Evolutionary conservation across 441 rosid species (phyloP).

Genomic region (Omphalea diandra): DNA sequence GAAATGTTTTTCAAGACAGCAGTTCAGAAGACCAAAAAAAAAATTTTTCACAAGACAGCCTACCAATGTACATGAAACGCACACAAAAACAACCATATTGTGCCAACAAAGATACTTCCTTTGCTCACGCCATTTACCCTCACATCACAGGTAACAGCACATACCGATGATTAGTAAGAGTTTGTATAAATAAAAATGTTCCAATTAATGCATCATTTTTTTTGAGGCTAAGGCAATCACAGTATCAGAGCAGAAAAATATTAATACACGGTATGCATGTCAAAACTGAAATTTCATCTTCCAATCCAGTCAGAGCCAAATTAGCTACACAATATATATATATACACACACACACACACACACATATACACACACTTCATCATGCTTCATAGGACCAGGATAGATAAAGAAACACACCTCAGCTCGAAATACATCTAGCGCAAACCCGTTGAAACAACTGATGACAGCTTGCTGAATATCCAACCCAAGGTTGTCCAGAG

Average conservation of each 20-base stretch:
- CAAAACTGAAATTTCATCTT: neutral
- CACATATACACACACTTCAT: too few species aligned
- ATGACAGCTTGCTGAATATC: conserved; percentile 71
- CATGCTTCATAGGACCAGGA: neutral
- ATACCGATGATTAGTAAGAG: neutral
- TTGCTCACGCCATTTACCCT: neutral
- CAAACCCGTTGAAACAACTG: conserved; percentile 71
- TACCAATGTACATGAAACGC: neutral
- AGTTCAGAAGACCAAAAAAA: too few species aligned
- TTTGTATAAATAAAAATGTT: neutral
- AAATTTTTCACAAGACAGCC: neutral
- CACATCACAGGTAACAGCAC: neutral
- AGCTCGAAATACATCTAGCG: conserved; percentile 62
- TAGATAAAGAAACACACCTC: conserved; percentile 38
- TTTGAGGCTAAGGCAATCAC: neutral
- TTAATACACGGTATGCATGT: neutral
- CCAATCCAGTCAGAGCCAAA: too few species aligned
- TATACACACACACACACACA: too few species aligned
- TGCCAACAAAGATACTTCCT: neutral
- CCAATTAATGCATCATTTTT: neutral
- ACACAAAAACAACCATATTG: neutral
- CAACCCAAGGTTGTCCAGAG: conserved; percentile 57
- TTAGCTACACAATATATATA: too few species aligned
- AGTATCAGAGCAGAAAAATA: neutral
- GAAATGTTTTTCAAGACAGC: too few species aligned